Evolutionary conservation across 2,329 filamentous ascomycete species (phyloP).

Genomic region (Monosporascus sp.): DNA sequence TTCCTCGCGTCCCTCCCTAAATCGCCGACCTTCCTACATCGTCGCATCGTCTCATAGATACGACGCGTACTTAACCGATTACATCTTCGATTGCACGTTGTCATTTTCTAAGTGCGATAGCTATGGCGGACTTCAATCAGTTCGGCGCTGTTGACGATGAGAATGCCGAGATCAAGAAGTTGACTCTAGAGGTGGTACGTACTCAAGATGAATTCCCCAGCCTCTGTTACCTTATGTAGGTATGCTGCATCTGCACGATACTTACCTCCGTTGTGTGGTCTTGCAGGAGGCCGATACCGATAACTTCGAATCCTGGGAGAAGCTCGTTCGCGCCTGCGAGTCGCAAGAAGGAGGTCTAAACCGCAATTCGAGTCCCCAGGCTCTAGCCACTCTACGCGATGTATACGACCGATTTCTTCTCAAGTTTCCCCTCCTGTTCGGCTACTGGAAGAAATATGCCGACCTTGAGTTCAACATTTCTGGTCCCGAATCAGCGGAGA

Average conservation of each 20-base stretch:
- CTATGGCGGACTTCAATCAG: constrained; percentile 65
- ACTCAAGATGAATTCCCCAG: neutral
- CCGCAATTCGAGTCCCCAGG: constrained; percentile 91
- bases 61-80: too few relatives aligned
- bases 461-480: constrained; percentile 96
- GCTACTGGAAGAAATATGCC: constrained; percentile 99
- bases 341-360: constrained; percentile 87
- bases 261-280: constrained; percentile 6
- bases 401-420: constrained; percentile 89
- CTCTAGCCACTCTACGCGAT: constrained; percentile 79
- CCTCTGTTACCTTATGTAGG: neutral
- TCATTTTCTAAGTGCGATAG: neutral
- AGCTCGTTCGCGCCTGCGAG: constrained; percentile 77
- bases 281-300: constrained; percentile 65
- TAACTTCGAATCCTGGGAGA: constrained; percentile 93
- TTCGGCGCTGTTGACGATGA: constrained; percentile 75
- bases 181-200: constrained; percentile 72
- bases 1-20: neutral
- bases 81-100: neutral
- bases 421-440: constrained; percentile 93
- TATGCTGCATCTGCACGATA: constrained; percentile 4
- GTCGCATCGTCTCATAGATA: neutral
- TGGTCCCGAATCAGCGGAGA: constrained; percentile 93
- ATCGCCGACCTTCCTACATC: neutral
- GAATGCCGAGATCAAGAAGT: constrained; percentile 73